Evolutionary conservation across 2,329 filamentous ascomycete species (phyloP).

Genomic region (Paracoccidioides brasiliensis): DNA sequence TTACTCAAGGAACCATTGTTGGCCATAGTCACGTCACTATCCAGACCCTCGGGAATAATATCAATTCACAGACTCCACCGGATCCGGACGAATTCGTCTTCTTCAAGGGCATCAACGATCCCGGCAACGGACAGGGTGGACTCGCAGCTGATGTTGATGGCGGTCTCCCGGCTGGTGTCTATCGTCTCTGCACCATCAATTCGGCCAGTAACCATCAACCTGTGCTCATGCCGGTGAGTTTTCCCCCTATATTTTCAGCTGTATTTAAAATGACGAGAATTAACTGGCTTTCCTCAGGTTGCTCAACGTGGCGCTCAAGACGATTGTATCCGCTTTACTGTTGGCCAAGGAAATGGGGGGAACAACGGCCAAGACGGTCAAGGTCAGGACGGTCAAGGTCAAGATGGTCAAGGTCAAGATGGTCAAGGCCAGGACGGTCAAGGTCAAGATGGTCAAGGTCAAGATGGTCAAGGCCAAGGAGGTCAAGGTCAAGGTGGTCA

Average conservation of each 20-base stretch:
- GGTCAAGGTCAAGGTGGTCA: constrained; percentile 4
- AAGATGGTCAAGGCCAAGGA: not conserved
- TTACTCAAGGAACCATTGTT: constrained; percentile 29
- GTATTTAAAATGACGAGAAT: constrained; percentile 5
- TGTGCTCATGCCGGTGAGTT: constrained; percentile 40
- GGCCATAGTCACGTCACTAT: constrained; percentile 36
- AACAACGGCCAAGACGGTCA: constrained; percentile 2
- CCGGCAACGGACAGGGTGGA: constrained; percentile 35
- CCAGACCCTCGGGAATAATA: constrained; percentile 32
- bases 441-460: not conserved
- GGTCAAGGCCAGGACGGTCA: not conserved
- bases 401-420: not conserved
- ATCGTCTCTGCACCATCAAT: constrained; percentile 42
- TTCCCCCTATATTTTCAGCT: not conserved
- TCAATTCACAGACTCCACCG: constrained; percentile 25
- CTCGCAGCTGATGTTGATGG: constrained; percentile 33
- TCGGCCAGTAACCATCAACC: constrained; percentile 43
- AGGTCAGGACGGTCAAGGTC: not conserved
- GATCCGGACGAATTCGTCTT: constrained; percentile 38
- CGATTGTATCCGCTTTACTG: constrained; percentile 40
- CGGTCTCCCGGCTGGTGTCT: constrained; percentile 37
- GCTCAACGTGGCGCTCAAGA: constrained; percentile 42
- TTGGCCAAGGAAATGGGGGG: constrained; percentile 15
- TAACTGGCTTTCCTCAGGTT: constrained; percentile 15
- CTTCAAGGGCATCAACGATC: constrained; percentile 47